Conservation (phyloP, 352 stramenopile species). For the Nothophytophthora sp. region DNA sequence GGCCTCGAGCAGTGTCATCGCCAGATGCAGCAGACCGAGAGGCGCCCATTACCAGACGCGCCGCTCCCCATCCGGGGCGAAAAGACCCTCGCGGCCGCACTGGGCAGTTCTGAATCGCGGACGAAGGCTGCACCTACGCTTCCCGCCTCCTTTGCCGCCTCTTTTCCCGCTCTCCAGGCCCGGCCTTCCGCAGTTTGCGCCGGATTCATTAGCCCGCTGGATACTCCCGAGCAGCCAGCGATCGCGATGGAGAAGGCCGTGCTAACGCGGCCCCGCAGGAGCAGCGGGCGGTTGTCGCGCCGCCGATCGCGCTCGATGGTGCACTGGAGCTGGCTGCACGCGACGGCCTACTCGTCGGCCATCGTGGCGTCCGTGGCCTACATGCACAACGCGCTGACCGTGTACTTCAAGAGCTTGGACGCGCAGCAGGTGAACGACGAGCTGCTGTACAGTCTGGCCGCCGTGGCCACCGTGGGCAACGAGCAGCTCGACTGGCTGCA, state of each 20-base stretch:
- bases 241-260: slow-evolving; percentile 18
- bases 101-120: slow-evolving; percentile 18
- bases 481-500: slow-evolving; percentile 38
- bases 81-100: no score
- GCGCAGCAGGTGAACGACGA: slow-evolving; percentile 34
- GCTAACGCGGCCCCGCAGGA: slow-evolving; percentile 1
- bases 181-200: no score
- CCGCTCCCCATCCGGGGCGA: no score
- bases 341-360: slow-evolving; percentile 65
- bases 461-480: slow-evolving; percentile 21
- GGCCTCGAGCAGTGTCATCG: slow-evolving; percentile 1
- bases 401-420: slow-evolving; percentile 44
- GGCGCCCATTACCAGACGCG: no score
- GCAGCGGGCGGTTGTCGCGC: slow-evolving; percentile 9
- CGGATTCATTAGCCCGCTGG: neutral
- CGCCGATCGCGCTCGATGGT: slow-evolving; percentile 29
- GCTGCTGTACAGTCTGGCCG: slow-evolving; percentile 33
- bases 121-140: neutral
- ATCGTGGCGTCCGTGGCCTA: slow-evolving; percentile 73
- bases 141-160: neutral
- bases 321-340: slow-evolving; percentile 77
- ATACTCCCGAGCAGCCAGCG: neutral
- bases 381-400: slow-evolving; percentile 53
- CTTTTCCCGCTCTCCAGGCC: no score
- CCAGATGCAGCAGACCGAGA: no score